phyloP scores from a whole-genome alignment of 1,139 yeast species.

The Zygoascus sp. region DNA sequence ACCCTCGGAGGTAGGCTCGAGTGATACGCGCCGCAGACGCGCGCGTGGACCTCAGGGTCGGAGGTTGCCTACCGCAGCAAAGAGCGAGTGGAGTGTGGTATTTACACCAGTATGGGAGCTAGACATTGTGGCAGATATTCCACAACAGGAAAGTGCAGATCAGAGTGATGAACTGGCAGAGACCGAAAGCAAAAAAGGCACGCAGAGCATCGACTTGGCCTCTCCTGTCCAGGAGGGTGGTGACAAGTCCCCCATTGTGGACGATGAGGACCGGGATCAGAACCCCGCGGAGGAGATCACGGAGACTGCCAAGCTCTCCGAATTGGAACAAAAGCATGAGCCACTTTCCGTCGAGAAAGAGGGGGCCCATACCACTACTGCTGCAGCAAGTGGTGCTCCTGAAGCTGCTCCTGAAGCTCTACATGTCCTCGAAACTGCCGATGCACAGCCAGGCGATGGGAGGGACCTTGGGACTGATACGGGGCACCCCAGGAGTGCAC shows the following conservation, averaged over 20 bases:
- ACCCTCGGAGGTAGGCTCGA: slow-evolving; percentile 21
- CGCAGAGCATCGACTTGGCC: background rate
- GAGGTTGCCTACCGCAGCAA: slow-evolving; percentile 55
- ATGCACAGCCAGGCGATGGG: background rate
- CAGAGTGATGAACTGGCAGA: background rate
- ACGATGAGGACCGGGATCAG: no score
- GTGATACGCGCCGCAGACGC: slow-evolving; percentile 46
- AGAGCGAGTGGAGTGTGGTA: slow-evolving; percentile 25
- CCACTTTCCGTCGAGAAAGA: no score
- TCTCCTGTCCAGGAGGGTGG: no score
- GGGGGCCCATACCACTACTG: no score
- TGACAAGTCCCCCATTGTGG: no score
- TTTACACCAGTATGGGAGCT: slow-evolving; percentile 27
- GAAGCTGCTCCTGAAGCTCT: no score
- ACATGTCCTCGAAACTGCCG: background rate
- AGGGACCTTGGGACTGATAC: background rate
- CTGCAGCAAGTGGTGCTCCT: no score
- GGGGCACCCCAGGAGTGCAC: background rate
- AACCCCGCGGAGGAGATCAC: no score
- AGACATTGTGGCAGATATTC: background rate
- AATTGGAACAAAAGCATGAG: no score
- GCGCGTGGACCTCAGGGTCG: slow-evolving; percentile 78
- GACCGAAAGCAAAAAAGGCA: background rate
- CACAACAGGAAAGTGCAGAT: background rate
- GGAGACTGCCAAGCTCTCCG: no score